Percentiles rank a stretch among this genome's conserved stretches.
These are phyloP conservation scores for Pseudocercospora cruenta DNA, from an alignment of 2,329 filamentous ascomycete genomes.

Conservation along the genomic window DNA sequence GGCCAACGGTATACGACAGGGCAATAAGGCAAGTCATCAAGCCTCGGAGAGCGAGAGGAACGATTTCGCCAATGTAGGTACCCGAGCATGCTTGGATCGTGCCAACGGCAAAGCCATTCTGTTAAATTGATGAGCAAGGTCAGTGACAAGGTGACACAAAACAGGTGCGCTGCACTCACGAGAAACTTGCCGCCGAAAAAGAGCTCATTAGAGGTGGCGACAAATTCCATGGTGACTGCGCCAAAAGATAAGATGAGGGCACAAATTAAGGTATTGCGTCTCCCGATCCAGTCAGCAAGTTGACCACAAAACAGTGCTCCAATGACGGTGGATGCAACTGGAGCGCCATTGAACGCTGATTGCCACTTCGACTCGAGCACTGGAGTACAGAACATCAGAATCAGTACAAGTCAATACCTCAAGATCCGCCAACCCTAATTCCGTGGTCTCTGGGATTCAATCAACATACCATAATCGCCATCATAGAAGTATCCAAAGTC, in stretches of 20 bases:
- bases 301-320: slow-evolving; percentile 42
- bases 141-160: too few relatives aligned
- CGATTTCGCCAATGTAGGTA: slow-evolving; percentile 45
- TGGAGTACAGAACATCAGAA: too few relatives aligned
- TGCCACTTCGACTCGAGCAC: slow-evolving; percentile 51
- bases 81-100: slow-evolving; percentile 46
- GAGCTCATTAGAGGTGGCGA: slow-evolving; percentile 45
- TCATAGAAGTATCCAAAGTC: slow-evolving; percentile 48
- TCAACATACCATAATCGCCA: slow-evolving; percentile 35
- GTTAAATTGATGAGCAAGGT: too few relatives aligned
- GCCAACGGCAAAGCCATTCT: slow-evolving; percentile 47
- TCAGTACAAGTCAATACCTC: too few relatives aligned
- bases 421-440: too few relatives aligned
- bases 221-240: slow-evolving; percentile 48
- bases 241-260: slow-evolving; percentile 44
- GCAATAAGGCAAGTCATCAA: slow-evolving; percentile 45
- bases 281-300: slow-evolving; percentile 45
- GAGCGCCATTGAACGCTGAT: slow-evolving; percentile 49
- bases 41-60: slow-evolving; percentile 45
- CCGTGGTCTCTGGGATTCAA: too few relatives aligned
- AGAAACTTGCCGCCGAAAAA: slow-evolving; percentile 51
- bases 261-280: slow-evolving; percentile 40
- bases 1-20: slow-evolving; percentile 47
- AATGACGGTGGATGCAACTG: slow-evolving; percentile 45
- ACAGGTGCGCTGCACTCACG: background rate